Percentiles rank a stretch among this genome's conserved stretches.
Evolutionary conservation across 768 basidiomycete species (phyloP).

Genomic region (Boletus pseudo-olivaceus): DNA sequence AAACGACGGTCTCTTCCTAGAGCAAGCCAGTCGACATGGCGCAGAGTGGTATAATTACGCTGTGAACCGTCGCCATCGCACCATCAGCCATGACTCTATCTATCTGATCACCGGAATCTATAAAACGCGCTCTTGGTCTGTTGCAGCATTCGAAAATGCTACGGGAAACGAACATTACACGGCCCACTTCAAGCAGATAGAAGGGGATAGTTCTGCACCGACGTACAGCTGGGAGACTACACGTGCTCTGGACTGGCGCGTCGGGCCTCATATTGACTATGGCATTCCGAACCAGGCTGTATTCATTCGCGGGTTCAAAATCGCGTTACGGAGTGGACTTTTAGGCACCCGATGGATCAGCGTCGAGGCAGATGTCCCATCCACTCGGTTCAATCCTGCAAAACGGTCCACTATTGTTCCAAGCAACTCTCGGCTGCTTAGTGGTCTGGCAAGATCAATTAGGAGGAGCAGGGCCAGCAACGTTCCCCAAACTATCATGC

Average conservation of each 20-base stretch:
- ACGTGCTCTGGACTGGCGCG: not conserved
- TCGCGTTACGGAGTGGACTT: not conserved
- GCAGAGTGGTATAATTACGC: constrained; percentile 1
- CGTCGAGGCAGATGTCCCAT: not conserved
- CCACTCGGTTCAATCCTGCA: not conserved
- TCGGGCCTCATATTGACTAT: not conserved
- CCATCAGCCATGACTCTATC: not conserved
- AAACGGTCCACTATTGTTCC: not conserved
- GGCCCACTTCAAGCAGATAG: not conserved
- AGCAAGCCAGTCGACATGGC: not conserved
- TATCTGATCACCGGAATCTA: not conserved
- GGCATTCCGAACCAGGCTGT: constrained; percentile 13
- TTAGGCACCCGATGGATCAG: not conserved
- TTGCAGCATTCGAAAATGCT: constrained; percentile 13
- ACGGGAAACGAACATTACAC: not conserved
- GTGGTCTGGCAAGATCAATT: not conserved
- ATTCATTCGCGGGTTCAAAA: constrained; percentile 20
- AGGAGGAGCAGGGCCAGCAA: not conserved
- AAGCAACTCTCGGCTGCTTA: not conserved
- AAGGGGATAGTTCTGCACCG: not conserved
- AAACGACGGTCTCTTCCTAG: not conserved
- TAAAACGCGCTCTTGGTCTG: constrained; percentile 19
- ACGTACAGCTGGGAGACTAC: constrained; percentile 1
- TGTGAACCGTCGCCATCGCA: not conserved
- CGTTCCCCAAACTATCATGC: not conserved